Conservation (phyloP, 75 land plant genomes). For the Picea sitchensis region DNA sequence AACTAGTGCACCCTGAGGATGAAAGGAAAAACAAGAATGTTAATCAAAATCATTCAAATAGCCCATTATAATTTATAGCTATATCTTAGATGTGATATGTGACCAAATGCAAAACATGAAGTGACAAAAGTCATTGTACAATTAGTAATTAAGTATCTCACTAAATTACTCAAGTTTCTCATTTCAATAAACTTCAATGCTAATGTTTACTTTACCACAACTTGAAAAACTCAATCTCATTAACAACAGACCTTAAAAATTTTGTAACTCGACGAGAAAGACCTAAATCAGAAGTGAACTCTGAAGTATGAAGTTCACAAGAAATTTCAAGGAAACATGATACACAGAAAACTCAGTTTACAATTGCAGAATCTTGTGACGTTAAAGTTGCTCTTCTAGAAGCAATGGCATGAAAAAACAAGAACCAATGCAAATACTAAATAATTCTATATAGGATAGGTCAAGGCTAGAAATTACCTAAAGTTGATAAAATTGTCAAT, state of each 20-base stretch:
- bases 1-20: slow-evolving; percentile 85
- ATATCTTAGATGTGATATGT: not conserved
- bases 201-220: not conserved
- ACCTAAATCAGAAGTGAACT: not conserved
- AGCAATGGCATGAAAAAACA: no score
- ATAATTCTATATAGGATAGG: no score
- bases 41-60: not conserved
- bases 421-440: no score
- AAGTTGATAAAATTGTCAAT: no score
- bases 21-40: not conserved
- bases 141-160: not conserved
- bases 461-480: no score
- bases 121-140: slow-evolving; percentile 2
- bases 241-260: not conserved
- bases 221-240: not conserved
- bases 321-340: not conserved
- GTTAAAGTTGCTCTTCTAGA: no score
- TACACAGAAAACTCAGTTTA: not conserved
- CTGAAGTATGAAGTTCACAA: not conserved
- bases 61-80: not conserved
- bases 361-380: no score
- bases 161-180: not conserved
- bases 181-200: not conserved
- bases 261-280: not conserved
- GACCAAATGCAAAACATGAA: slow-evolving; percentile 2